Percentiles rank a stretch among this genome's conserved stretches.
Evolutionary conservation across 129 eudicot genomes (phyloP).

Genomic region (Saussurea involucrata): DNA sequence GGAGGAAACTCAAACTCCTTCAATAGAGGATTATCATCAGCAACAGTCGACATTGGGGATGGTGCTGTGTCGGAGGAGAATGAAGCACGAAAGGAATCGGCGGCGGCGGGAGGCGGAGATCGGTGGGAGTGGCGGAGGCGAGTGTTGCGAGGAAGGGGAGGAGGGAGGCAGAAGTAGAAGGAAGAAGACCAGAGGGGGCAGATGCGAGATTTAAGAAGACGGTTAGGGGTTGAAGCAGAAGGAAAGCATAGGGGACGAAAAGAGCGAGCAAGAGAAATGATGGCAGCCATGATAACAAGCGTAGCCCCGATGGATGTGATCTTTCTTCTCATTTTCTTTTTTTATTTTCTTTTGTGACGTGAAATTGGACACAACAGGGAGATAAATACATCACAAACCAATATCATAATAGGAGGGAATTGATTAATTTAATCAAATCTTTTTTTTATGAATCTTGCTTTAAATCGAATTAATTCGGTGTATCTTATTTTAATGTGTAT

Average conservation of each 20-base stretch:
- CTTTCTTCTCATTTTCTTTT: constrained; percentile 17
- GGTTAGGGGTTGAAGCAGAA: constrained; percentile 27
- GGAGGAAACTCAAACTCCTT: constrained; percentile 83
- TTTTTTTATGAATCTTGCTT: no score
- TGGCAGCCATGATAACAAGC: constrained; percentile 49
- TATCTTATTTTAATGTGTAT: no score
- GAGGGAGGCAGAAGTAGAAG: constrained; percentile 51
- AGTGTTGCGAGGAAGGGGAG: constrained; percentile 12
- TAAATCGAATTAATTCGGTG: no score
- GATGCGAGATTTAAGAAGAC: constrained; percentile 46
- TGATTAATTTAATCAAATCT: no score
- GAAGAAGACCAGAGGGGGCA: constrained; percentile 86
- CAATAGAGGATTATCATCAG: constrained; percentile 50
- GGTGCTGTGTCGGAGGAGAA: constrained; percentile 26
- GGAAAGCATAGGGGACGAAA: constrained; percentile 4
- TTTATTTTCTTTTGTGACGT: not conserved
- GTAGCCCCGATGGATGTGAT: constrained; percentile 17
- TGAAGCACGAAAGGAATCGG: constrained; percentile 32
- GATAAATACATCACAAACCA: not conserved
- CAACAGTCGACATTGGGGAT: constrained; percentile 14
- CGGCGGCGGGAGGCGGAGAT: constrained; percentile 8
- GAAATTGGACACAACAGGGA: not conserved
- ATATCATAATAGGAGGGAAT: no score
- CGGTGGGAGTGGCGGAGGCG: constrained; percentile 6
- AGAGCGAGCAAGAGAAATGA: constrained; percentile 57